Conservation (phyloP, 129 eudicot species). For the Deinandra increscens region DNA sequence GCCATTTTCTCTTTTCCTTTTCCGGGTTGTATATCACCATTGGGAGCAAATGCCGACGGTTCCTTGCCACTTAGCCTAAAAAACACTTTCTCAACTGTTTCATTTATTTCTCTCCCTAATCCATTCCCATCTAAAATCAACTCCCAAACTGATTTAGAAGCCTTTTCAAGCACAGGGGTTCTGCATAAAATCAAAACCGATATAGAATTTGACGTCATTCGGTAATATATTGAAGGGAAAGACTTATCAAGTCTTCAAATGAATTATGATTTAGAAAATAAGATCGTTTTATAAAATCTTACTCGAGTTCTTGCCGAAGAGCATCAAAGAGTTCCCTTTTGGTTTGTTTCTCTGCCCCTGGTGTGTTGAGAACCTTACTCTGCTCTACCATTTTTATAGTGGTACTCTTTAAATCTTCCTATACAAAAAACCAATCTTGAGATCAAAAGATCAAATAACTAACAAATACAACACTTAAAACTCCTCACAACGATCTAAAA, state of each 20-base stretch:
- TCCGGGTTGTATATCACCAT: conserved; percentile 41
- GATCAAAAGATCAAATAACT: background rate
- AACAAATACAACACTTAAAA: background rate
- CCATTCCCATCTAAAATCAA: conserved; percentile 79
- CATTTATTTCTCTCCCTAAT: conserved; percentile 87
- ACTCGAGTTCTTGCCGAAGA: conserved; percentile 93
- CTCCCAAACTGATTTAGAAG: conserved; percentile 94
- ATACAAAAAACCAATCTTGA: conserved; percentile 14
- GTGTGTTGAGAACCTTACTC: conserved; percentile 91
- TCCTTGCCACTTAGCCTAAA: conserved; percentile 82
- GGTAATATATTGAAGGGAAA: background rate
- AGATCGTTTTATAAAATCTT: conserved; percentile 20
- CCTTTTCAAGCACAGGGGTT: conserved; percentile 90
- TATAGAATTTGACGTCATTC: conserved; percentile 10
- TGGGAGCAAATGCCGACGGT: conserved; percentile 59
- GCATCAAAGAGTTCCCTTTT: conserved; percentile 95
- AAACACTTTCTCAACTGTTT: conserved; percentile 84
- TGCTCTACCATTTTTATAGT: conserved; percentile 95
- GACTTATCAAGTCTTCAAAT: background rate
- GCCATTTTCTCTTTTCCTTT: conserved; percentile 43
- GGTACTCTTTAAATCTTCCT: conserved; percentile 90
- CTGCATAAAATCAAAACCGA: conserved; percentile 39
- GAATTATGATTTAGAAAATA: conserved; percentile 5
- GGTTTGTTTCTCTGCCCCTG: conserved; percentile 96
- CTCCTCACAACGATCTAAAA: background rate